Evolutionary conservation across 2,329 filamentous ascomycete genomes (phyloP), one percentile per base, ranked within the genome.

Genomic region (Coniochaeta hoffmannii): DNA sequence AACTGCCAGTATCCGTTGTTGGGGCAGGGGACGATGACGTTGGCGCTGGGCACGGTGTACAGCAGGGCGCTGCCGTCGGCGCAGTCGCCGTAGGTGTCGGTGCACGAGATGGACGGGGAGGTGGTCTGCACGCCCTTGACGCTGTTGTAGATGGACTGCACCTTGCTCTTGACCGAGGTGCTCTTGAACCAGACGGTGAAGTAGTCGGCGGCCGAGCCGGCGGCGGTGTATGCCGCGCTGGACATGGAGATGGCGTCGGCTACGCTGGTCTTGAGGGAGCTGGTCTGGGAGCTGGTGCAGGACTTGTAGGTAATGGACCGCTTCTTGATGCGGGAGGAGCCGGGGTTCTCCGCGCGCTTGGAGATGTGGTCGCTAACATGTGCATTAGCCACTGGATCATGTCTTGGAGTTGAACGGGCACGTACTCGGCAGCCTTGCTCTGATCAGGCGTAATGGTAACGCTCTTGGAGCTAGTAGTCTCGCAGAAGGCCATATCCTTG

Each of bases 1-100:
- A 59, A 59, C 17, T 53, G 50, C 58, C 58, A 59, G 56, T 54
- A 59, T 22, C 56, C 58, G 36, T 59, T 59, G 56, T 41, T 54
- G 6, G 58, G 58, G 56, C 58, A 59, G 17, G 58, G 58, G 11
- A 59, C 58, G 15, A 59, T 59, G 22, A 54, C 50, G 31, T 59
- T 59, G 22, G 19, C 54, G 22, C 35, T 49, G 30, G 56, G 56
- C 9, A 57, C 54, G 22, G 58, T 59, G 54, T 59, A 59, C 12
- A 59, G 53, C 26, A 59, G 38, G 1, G 58, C 58, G 15, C 38
- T 51, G 34, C 58, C 58, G 49, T 55, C 36, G 38, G 44, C 28
- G 49, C 58, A 59, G 58, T 59, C 58, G 44, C 53, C 49, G 38
- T 59, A 59, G 4, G 51, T 56, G 52, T 59, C 58, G 17, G 24